Base-by-base conservation (phyloP, 176 grass and related monocot genomes). In the Phoenix dactylifera region DNA sequence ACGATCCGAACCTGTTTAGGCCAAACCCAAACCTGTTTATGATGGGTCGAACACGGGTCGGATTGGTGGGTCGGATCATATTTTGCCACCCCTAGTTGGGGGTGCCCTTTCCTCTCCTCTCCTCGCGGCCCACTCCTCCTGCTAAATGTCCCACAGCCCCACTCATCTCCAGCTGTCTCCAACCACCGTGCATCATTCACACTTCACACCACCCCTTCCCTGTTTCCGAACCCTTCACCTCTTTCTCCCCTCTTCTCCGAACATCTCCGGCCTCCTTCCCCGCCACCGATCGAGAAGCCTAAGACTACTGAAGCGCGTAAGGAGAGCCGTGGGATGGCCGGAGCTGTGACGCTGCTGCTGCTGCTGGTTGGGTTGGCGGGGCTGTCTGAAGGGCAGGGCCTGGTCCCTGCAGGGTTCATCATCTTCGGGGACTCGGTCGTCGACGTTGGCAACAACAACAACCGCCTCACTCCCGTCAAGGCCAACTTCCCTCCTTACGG, bases 361-460 rank as follows among this genome's bases (percentile, higher is more conserved):
- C 35, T 61, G 60, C 50, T 69, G 54, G 65, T 51, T 51, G 57
- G 22, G 24, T n/a, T 66, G 68, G 66, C 72, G 25, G 55, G 22
- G 7, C n/a, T 76, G 58, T 67, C 44, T 51, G 5, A 58, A 22
- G 92, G 81, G 16, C 87, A 97, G 75, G 71, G 74, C 15, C 72
- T 97, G 56, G 87, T 97, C 67, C 92, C 92, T 1, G 92, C 20
- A 20, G 20, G 86, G 2, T 49, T 97, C 60, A 88, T 97, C 72
- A 97, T 91, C 64, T 97, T 97, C 59, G 92, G 92, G 1, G 92
- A 96, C 83, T 96, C 91, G 4, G 86, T 87, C 57, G 86, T 96
- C 57, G 91, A 96, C 71, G 79, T 75, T 4, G 92, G 92, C 30
- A 97, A 97, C 80, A 97, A 96, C 83, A 97, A 97, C 81, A 64